Conservation (phyloP, 345 rosid genomes). For the Gossypium ekmanianum region DNA sequence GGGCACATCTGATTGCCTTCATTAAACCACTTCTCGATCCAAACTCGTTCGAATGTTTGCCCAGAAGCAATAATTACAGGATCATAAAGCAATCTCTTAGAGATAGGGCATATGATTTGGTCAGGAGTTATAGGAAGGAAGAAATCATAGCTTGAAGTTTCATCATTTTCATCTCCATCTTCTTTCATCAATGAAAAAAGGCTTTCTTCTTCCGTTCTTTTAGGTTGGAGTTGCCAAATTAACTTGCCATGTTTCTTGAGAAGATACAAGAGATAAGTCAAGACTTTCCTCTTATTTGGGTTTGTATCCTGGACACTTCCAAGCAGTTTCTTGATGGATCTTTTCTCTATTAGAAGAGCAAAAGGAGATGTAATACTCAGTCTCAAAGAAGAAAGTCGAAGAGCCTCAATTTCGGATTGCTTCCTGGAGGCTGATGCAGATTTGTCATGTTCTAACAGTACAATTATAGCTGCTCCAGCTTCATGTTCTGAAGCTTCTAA, state of each 20-base stretch:
- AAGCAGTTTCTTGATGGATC: constrained; percentile 32
- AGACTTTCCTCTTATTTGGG: constrained; percentile 18
- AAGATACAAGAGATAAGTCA: constrained; percentile 32
- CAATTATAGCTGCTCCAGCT: constrained; percentile 28
- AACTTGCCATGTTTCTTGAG: constrained; percentile 32
- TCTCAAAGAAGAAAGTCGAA: constrained; percentile 29
- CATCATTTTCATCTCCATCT: constrained; percentile 3
- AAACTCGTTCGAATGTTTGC: constrained; percentile 35
- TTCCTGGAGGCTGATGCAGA: constrained; percentile 20
- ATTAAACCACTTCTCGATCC: constrained; percentile 43
- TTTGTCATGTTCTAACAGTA: constrained; percentile 20
- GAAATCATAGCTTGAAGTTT: neutral
- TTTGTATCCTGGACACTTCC: constrained; percentile 16
- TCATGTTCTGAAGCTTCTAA: constrained; percentile 39
- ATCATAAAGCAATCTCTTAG: constrained; percentile 36
- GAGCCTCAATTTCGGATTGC: constrained; percentile 29
- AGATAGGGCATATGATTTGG: constrained; percentile 35
- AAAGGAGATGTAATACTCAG: constrained; percentile 32
- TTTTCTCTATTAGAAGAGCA: constrained; percentile 32
- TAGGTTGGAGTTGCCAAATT: constrained; percentile 13
- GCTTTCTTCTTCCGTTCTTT: neutral
- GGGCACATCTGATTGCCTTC: constrained; percentile 37
- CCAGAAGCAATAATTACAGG: constrained; percentile 41
- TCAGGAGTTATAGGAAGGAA: constrained; percentile 23
- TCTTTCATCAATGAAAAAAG: neutral